Evolutionary conservation across 2,329 filamentous ascomycete species (phyloP).

Genomic region (Tolypocladium sp.): DNA sequence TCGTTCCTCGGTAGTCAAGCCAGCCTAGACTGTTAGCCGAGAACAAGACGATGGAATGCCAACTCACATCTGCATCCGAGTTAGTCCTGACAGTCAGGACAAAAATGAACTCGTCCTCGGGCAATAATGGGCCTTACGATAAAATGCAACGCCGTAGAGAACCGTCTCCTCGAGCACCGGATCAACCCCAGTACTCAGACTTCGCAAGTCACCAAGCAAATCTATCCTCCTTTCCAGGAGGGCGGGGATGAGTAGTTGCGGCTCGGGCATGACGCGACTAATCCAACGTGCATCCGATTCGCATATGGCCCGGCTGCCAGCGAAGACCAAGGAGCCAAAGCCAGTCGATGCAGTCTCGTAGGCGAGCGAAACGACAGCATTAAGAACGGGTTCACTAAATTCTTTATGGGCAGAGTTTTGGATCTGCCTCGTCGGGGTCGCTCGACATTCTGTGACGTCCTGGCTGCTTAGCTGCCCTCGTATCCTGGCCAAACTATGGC

Average conservation of each 20-base stretch:
- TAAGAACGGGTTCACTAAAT: slow-evolving; percentile 54
- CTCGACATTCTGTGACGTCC: slow-evolving; percentile 22
- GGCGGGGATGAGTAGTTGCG: slow-evolving; percentile 32
- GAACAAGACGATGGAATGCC: not conserved
- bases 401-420: slow-evolving; percentile 49
- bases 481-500: slow-evolving; percentile 47
- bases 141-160: slow-evolving; percentile 61
- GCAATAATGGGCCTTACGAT: slow-evolving; percentile 42
- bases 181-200: slow-evolving; percentile 58
- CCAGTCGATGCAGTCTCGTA: slow-evolving; percentile 59
- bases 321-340: slow-evolving; percentile 66
- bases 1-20: slow-evolving; percentile 66
- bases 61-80: slow-evolving; percentile 25
- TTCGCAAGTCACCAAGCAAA: slow-evolving; percentile 56
- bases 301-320: slow-evolving; percentile 57
- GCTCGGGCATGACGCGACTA: slow-evolving; percentile 52
- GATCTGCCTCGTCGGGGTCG: slow-evolving; percentile 37
- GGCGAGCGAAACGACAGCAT: slow-evolving; percentile 61
- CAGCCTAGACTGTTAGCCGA: slow-evolving; percentile 35
- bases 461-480: slow-evolving; percentile 38
- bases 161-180: slow-evolving; percentile 55
- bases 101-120: not conserved
- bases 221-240: slow-evolving; percentile 52
- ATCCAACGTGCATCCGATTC: slow-evolving; percentile 62
- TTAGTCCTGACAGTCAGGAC: not conserved